Evolutionary conservation across 306 rosid genomes (phyloP), one percentile per base, ranked within the genome.

Genomic region (Vicia faba): DNA sequence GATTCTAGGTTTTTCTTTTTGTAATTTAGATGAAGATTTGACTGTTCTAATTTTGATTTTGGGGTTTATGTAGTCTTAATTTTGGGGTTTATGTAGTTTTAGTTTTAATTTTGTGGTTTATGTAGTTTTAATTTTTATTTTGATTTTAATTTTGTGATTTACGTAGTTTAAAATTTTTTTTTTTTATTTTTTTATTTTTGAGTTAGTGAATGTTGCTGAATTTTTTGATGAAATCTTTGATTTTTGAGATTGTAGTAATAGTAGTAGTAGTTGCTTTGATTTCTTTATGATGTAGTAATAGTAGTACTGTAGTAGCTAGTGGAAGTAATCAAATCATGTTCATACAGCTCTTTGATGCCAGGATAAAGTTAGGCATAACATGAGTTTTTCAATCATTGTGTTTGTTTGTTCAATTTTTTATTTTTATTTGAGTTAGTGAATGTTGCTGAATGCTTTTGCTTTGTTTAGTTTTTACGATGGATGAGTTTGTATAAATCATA

Each of bases 321-420:
- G 64, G 63, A 59, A 36, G 16, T 59, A 61, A 8, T 13, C 35
- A 29, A 44, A 63, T 35, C 64, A 48, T 29, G 73, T 48, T 79
- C 51, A 28, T 68, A 23, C 1, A 36, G 3, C 73, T 5, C 76
- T 75, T 69, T 25, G 70, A n/a, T 14, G 18, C 36, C 12, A 59
- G 18, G 29, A 38, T 48, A 28, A 15, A 8, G 58, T 50, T 45
- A 69, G 43, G 79, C 83, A 54, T 71, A 69, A 43, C 43, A 13
- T 36, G 64, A 80, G 71, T 62, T 56, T 79, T 63, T 62, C 1
- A 4, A 29, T 6, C 7, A 25, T 60, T 16, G 10, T 3, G 11
- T 39, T 61, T 61, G 49, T 36, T 61, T 16, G 29, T 61, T 61
- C 19, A 18, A 60, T 53, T 49, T 71, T 54, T 56, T 1, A 3